phyloP scores from a whole-genome alignment of 495 filamentous ascomycete genomes.

The Jackrogersella multiformis region DNA sequence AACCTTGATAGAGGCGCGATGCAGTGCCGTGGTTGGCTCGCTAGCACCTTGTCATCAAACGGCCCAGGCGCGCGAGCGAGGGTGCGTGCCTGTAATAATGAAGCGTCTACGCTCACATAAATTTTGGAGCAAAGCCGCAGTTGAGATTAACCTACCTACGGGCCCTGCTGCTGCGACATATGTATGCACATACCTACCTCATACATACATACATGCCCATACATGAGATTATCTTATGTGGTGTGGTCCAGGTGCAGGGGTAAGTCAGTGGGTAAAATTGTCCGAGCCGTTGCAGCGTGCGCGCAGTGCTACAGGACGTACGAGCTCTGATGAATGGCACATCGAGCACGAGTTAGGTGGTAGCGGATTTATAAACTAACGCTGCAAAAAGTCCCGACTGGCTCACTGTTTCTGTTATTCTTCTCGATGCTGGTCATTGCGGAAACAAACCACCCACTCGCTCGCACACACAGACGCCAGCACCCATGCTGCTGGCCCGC shows the following conservation, averaged over 20 bases:
- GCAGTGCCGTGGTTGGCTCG: slow-evolving; percentile 35
- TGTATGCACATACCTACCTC: background rate
- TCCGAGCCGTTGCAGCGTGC: slow-evolving; percentile 44
- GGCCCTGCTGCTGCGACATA: background rate
- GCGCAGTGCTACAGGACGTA: slow-evolving; percentile 37
- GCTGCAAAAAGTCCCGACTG: slow-evolving; percentile 44
- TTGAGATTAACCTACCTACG: slow-evolving; percentile 35
- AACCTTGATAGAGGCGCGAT: slow-evolving; percentile 33
- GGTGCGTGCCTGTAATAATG: slow-evolving; percentile 9
- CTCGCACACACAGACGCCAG: slow-evolving; percentile 15
- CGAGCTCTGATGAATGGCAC: slow-evolving; percentile 31
- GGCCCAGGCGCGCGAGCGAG: background rate
- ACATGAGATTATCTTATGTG: slow-evolving; percentile 41
- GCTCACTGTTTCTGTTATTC: background rate
- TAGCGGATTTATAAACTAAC: slow-evolving; percentile 28
- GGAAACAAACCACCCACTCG: slow-evolving; percentile 38
- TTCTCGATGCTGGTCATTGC: slow-evolving; percentile 34
- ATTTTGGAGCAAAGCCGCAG: slow-evolving; percentile 28
- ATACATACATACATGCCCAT: slow-evolving; percentile 7
- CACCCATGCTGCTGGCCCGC: slow-evolving; percentile 21
- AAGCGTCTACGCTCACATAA: background rate
- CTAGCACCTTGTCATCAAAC: slow-evolving; percentile 29
- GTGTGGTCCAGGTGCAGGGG: slow-evolving; percentile 30
- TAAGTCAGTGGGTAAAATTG: slow-evolving; percentile 42
- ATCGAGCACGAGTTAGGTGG: slow-evolving; percentile 32